These are phyloP conservation scores for Pseudogymnoascus sp. DNA, from an alignment of 2,329 filamentous ascomycete species.

Conservation along the genomic window DNA sequence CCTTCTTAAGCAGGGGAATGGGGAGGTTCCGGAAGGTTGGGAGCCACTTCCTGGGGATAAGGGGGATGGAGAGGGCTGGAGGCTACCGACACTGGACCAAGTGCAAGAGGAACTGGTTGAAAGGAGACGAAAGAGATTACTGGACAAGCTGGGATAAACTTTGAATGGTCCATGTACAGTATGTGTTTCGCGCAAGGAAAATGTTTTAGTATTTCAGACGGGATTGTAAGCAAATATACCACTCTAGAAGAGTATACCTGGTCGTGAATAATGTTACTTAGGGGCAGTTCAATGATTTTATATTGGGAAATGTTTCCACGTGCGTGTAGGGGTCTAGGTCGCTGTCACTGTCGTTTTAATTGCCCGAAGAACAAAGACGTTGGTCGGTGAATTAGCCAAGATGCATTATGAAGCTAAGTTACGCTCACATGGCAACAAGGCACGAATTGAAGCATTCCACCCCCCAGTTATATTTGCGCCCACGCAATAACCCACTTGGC, in stretches of 20 bases:
- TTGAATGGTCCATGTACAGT: neutral
- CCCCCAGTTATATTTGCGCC: neutral
- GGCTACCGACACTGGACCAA: constrained; percentile 75
- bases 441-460: neutral
- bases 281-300: neutral
- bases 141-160: constrained; percentile 55
- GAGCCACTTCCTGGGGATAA: constrained; percentile 77
- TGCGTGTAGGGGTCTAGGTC: neutral
- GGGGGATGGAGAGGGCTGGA: constrained; percentile 76
- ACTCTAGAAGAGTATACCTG: neutral
- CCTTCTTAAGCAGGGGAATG: constrained; percentile 49
- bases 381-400: neutral
- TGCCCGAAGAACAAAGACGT: neutral
- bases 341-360: neutral
- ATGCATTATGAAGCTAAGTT: neutral
- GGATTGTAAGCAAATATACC: neutral
- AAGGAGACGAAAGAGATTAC: constrained; percentile 67
- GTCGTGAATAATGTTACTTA: neutral
- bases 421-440: neutral
- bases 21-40: constrained; percentile 61
- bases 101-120: constrained; percentile 93
- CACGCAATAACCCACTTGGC: neutral
- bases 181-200: neutral
- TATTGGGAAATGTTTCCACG: neutral
- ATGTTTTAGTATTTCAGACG: neutral